These are phyloP conservation scores for Triadica sebifera DNA, from an alignment of 345 rosid species.

Conservation along the genomic window DNA sequence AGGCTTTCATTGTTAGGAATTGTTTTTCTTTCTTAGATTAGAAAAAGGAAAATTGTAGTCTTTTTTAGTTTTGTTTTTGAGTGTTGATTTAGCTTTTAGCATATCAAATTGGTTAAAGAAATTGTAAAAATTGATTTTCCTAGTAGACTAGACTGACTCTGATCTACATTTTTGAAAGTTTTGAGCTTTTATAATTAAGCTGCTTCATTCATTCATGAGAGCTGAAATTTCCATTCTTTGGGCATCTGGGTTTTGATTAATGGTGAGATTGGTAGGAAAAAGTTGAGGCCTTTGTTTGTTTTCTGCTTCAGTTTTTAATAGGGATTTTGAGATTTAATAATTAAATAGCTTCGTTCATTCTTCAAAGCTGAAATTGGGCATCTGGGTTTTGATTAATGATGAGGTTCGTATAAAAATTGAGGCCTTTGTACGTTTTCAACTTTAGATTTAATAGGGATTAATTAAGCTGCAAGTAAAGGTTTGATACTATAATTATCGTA, in stretches of 20 bases:
- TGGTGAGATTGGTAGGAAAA: constrained; percentile 6
- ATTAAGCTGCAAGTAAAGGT: constrained; percentile 35
- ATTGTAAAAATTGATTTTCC: constrained; percentile 33
- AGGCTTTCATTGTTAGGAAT: constrained; percentile 70
- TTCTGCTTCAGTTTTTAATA: background rate
- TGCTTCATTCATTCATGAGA: background rate
- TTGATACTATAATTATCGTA: background rate
- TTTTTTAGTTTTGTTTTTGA: background rate
- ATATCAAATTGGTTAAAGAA: constrained; percentile 17
- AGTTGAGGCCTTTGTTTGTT: background rate
- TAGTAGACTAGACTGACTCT: background rate
- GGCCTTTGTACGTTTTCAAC: background rate
- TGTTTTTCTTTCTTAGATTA: background rate
- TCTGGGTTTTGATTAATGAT: constrained; percentile 1
- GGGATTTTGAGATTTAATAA: background rate
- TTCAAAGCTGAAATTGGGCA: background rate
- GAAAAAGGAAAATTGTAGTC: background rate
- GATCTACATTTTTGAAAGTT: background rate
- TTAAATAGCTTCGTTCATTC: too few species aligned
- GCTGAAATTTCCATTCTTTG: background rate
- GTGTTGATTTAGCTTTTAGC: constrained; percentile 1
- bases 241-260: background rate
- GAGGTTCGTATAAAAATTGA: background rate
- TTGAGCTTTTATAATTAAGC: background rate
- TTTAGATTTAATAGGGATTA: constrained; percentile 8